Conservation (phyloP, 1,284 basidiomycete species). For the Hemileia vastatrix region DNA sequence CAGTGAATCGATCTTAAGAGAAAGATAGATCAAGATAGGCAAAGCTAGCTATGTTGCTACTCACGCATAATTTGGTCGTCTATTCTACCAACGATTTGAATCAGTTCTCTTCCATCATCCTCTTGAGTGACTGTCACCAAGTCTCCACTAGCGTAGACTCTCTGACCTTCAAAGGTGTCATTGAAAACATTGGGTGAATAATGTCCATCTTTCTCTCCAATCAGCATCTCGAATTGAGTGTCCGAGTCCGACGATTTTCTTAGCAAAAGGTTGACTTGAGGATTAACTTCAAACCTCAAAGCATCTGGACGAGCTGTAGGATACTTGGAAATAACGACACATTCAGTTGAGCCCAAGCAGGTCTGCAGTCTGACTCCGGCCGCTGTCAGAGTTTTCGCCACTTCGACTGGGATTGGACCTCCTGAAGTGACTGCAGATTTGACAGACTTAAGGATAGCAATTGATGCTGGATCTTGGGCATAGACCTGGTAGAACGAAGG, state of each 20-base stretch:
- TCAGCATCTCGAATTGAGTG: not conserved
- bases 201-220: not conserved
- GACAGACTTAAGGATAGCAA: not conserved
- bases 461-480: not conserved
- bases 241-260: not conserved
- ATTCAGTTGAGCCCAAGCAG: not conserved
- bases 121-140: not conserved
- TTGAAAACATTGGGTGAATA: not conserved
- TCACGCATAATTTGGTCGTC: conserved; percentile 12
- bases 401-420: not conserved
- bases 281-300: too few species aligned
- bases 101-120: not conserved
- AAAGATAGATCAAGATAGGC: too few species aligned
- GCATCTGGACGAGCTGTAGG: too few species aligned
- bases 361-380: not conserved
- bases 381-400: not conserved
- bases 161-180: not conserved
- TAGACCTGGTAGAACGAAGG: not conserved
- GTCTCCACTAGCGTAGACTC: not conserved
- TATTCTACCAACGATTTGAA: not conserved
- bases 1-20: not conserved
- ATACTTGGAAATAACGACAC: not conserved
- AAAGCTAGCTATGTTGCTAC: not conserved
- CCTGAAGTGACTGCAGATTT: not conserved
- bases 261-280: too few species aligned